Evolutionary conservation across 1,284 basidiomycete species (phyloP), one percentile per base, ranked within the genome.

Genomic region (Cutaneotrichosporon dermatis): DNA sequence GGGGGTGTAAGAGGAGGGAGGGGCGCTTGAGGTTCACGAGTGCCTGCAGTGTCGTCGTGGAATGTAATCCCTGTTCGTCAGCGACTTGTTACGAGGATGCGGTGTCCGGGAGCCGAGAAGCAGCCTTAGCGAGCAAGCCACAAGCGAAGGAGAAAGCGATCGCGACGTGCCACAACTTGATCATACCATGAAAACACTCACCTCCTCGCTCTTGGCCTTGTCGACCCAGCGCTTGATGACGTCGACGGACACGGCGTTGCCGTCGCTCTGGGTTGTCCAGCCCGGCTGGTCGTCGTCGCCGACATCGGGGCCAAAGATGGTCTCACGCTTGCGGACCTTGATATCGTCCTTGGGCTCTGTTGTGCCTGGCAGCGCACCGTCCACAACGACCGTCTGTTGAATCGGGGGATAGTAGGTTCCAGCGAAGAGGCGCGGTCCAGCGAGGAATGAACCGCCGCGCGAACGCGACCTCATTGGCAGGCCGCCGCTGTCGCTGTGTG

Each of bases 21-120:
- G 91, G 92, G 7, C 91, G 85, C 74, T 93, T 93, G 68, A 94
- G 84, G 70, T 93, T 93, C 63, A 94, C 91, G 37, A 92, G 83
- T 0, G 91, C 91, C 79, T 94, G 91, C 0, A 94, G 81, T 2
- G 90, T 93, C 0, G 91, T 94, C 0, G 91, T 93, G 0, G 90
- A 85, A 68, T 91, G 88, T 8, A 86, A 82, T 13, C 34, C 36
- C 46, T 45, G 43, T 49, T 40, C 15, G 39, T 49, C 13, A 49
- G 45, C 37, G 25, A 25, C 25, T 25, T 25, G 25, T 25, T 25
- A 25, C 25, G 25, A 25, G 25, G 25, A 25, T 10, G 39, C 39
- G 39, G 39, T 40, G 39, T 40, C 39, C 39, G 7, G 39, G 5
- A 41, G 13, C 4, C 15, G 44, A 13, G 16, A 25, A 45, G 11